Base-by-base conservation (phyloP, 371 early-diverging fungal species). In the Mortierella sp. region DNA sequence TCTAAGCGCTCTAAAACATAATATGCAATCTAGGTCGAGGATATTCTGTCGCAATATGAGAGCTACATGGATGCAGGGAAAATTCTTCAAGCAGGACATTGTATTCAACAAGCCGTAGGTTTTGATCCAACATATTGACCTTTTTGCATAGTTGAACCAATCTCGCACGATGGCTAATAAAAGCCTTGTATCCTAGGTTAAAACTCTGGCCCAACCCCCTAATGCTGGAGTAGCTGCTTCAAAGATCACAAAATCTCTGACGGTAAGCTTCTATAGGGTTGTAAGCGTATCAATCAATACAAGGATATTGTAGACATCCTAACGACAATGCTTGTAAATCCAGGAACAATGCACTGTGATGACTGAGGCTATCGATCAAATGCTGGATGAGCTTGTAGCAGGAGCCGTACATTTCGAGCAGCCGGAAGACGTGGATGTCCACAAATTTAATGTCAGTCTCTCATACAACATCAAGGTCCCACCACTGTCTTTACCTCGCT, bases 91-190 rank as follows among this genome's bases (percentile, higher is more conserved):
- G 83, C 83, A 30, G 83, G 83, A 26, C 73, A 77, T 32, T 83
- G 83, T 32, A 77, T 83, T 14, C 83, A 73, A 68, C 83, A 83
- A 58, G 83, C 74, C 28, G 83, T 83, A 83, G 0, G 73, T 64
- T 35, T 32, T 26, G 22, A 16, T 22, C 3, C 28, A 30, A 9
- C 3, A 22, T 47, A 22, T 45, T 5, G 6, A 37, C 18, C 2
- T 43, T 0, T 20, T 26, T 37, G 14, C 16, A 16, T 16, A 14
- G 2, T 43, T 43, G 43, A 10, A 43, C 11, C 11, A 16, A 43
- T 16, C 1, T 43, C 3, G n/a, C 51, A 45, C 40, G 10, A 59
- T 62, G 5, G n/a, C 62, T 62, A n/a, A 30, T n/a, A 30, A 1
- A 16, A 14, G 10, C 20, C 9, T 57, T 11, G 45, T 55, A 22